Evolutionary conservation across 345 rosid species (phyloP).

Genomic region (Excoecaria agallocha): DNA sequence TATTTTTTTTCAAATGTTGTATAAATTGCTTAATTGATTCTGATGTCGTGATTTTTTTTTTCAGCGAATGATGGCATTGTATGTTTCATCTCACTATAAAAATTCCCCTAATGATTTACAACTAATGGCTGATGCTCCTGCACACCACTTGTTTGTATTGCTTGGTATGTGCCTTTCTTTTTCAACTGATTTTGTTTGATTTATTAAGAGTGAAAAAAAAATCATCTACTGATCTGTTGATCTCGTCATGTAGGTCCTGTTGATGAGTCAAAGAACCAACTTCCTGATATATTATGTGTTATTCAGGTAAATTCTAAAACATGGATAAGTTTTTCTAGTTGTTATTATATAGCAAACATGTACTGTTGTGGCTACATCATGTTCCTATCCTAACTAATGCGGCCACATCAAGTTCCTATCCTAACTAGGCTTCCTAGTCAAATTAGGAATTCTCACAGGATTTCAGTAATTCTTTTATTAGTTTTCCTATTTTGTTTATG

Average conservation of each 20-base stretch:
- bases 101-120: constrained; percentile 98
- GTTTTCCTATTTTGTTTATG: too few species aligned
- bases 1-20: not conserved
- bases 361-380: not conserved
- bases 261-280: constrained; percentile 77
- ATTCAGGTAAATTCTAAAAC: constrained; percentile 57
- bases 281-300: constrained; percentile 95
- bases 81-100: constrained; percentile 95
- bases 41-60: constrained; percentile 15
- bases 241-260: constrained; percentile 64
- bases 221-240: constrained; percentile 15
- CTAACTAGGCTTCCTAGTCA: too few species aligned
- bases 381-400: too few species aligned
- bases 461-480: too few species aligned
- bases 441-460: too few species aligned
- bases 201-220: constrained; percentile 8
- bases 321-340: not conserved
- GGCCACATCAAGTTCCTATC: too few species aligned
- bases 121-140: constrained; percentile 98
- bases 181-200: constrained; percentile 14
- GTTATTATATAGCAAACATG: not conserved
- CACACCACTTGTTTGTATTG: constrained; percentile 91
- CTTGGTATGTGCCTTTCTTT: constrained; percentile 51
- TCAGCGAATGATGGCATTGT: constrained; percentile 98
- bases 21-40: not conserved